Percentiles rank a stretch among this genome's conserved stretches.
These are phyloP conservation scores for Mortierella sp. DNA, from an alignment of 371 early-diverging fungal species.

Conservation along the genomic window DNA sequence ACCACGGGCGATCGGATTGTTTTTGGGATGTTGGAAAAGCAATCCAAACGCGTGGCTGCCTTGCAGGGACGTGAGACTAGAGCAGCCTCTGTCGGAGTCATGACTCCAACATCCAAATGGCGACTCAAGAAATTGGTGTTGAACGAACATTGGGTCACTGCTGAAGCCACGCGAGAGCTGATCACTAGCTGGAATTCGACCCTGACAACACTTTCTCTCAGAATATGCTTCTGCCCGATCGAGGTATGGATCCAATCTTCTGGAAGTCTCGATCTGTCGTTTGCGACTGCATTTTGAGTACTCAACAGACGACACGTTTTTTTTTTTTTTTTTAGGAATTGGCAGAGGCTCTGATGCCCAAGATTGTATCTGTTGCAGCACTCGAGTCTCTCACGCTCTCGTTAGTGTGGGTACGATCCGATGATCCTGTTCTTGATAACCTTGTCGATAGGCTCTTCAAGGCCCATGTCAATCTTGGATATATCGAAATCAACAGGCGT, in stretches of 20 bases:
- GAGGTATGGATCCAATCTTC: slow-evolving; percentile 11
- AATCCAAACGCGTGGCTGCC: not conserved
- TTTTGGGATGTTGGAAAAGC: slow-evolving; percentile 14
- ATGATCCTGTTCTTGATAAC: not conserved
- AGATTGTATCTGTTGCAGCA: not conserved
- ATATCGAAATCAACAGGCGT: slow-evolving; percentile 25
- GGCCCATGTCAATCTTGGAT: not conserved
- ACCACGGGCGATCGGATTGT: slow-evolving; percentile 40
- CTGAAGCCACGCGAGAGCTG: slow-evolving; percentile 6
- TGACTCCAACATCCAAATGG: not conserved
- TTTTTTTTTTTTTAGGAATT: slow-evolving; percentile 15
- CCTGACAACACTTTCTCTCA: slow-evolving; percentile 14
- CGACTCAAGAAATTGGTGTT: slow-evolving; percentile 22
- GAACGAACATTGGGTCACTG: slow-evolving; percentile 39
- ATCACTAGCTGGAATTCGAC: slow-evolving; percentile 19
- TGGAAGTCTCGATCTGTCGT: not conserved
- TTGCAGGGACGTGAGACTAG: not conserved
- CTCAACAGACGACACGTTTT: not conserved
- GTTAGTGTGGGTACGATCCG: slow-evolving; percentile 20
- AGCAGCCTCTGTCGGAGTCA: not conserved
- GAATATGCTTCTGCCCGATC: slow-evolving; percentile 24
- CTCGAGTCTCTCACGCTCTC: slow-evolving; percentile 13
- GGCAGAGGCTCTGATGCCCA: slow-evolving; percentile 11
- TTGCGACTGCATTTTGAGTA: not conserved
- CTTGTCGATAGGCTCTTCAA: slow-evolving; percentile 6